phyloP scores from a whole-genome alignment of 2,329 filamentous ascomycete genomes.

The Aspergillus quadricinctus region DNA sequence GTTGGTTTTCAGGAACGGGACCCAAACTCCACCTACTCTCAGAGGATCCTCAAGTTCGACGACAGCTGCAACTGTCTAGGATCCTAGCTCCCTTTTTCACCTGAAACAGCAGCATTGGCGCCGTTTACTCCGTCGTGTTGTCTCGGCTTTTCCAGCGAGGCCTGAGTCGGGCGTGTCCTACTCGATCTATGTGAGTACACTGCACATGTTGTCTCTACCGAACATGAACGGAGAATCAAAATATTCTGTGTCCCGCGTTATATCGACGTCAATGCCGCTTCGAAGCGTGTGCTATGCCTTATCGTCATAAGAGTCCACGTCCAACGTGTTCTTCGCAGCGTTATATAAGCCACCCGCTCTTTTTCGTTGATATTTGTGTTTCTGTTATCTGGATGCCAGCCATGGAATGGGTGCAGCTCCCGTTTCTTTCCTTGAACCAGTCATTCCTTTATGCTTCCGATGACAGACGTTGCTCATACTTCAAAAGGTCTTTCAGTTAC shows the following conservation, averaged over 20 bases:
- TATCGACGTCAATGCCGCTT: background rate
- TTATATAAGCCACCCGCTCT: background rate
- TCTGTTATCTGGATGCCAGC: background rate
- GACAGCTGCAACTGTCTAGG: conserved; percentile 1
- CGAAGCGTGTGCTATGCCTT: background rate
- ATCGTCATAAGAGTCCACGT: background rate
- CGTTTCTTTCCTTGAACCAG: background rate
- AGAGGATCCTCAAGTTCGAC: conserved; percentile 2
- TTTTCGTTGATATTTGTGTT: background rate
- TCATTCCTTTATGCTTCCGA: background rate
- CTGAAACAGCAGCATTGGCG: background rate
- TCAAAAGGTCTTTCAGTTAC: conserved; percentile 1
- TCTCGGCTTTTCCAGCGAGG: conserved; percentile 20
- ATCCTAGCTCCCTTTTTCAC: background rate
- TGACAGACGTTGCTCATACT: background rate
- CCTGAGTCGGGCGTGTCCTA: conserved; percentile 24
- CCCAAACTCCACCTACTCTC: conserved; percentile 24
- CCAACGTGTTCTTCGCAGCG: background rate
- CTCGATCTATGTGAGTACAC: conserved; percentile 28
- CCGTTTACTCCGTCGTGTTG: conserved; percentile 23
- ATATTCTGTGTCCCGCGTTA: background rate
- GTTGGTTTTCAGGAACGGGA: conserved; percentile 19
- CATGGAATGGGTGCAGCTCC: conserved; percentile 13
- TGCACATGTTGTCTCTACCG: background rate
- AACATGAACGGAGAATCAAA: background rate